Evolutionary conservation across 2,329 filamentous ascomycete species (phyloP), one percentile per base, ranked within the genome.

Genomic region (Trichoderma citrinoviride): DNA sequence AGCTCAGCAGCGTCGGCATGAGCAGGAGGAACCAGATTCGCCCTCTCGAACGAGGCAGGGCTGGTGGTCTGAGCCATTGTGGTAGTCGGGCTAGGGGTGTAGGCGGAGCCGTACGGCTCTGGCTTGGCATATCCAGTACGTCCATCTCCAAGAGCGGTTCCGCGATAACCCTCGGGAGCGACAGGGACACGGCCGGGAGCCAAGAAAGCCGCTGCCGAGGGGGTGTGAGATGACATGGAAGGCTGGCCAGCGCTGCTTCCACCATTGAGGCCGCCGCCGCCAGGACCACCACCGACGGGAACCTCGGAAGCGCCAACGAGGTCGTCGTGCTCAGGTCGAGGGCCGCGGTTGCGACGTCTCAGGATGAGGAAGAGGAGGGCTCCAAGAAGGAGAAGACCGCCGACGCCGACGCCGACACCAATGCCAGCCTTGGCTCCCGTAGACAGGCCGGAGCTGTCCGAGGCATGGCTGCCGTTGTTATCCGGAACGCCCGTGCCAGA

Each of bases 381-480:
- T 49, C 64, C 73, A 50, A 78, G 63, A 62, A 77, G n/a, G 41
- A 71, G 66, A 10, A 80, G 71, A 21, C 70, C 79, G 58, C 68
- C 79, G 23, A 78, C 70, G 66, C 74, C 78, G 19, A 72, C 75
- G 57, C 77, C 79, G 23, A 75, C 75, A 61, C 79, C 79, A 43
- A 81, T 81, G 61, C 79, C 79, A 49, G 77, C 77, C 75, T 80
- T 79, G 66, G 78, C 79, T 29, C 78, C 79, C 7, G 74, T 78
- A 1, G 76, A 77, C 10, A 81, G 73, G 5, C 78, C 77, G 10
- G 70, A 67, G 66, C 66, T 68, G 43, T 60, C 61, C 37, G 65
- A 50, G 41, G 61, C 44, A 64, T 50, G 63, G 63, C 67, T 65
- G 65, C 19, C 67, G 65, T 56, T 67, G 52, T 53, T 65, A 44